Evolutionary conservation across 768 basidiomycete genomes (phyloP).

Genomic region (Lentinus brumalis): DNA sequence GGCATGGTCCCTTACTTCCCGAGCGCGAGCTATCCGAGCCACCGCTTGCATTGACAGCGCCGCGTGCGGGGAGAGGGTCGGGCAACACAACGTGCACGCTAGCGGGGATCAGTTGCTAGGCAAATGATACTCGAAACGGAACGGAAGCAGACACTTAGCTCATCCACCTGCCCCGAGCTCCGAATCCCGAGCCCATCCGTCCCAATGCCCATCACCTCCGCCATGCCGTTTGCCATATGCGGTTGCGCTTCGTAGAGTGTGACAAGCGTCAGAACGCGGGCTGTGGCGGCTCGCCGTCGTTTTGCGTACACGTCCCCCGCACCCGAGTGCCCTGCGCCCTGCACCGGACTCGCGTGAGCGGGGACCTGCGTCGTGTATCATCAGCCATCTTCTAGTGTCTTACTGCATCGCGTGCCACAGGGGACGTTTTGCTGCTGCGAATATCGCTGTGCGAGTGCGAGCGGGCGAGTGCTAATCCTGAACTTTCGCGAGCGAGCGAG

Average conservation of each 20-base stretch:
- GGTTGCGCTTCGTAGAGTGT: background rate
- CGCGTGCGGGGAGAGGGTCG: background rate
- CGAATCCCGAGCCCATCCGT: background rate
- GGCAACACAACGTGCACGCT: background rate
- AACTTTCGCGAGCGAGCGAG: background rate
- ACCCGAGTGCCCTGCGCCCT: no score
- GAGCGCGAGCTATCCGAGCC: no score
- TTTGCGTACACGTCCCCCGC: no score
- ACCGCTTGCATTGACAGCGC: background rate
- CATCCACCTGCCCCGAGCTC: background rate
- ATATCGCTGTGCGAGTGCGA: background rate
- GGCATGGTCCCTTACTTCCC: background rate
- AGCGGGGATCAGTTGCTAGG: constrained; percentile 15
- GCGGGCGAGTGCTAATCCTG: background rate
- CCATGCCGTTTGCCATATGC: background rate
- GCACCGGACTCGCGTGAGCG: no score
- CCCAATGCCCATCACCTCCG: background rate
- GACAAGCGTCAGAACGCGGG: background rate
- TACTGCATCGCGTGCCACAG: background rate
- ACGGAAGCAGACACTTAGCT: background rate
- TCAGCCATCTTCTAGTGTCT: no score
- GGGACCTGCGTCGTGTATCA: no score
- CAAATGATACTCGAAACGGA: constrained; percentile 16
- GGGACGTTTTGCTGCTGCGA: background rate
- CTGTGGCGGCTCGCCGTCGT: no score